phyloP scores from a whole-genome alignment of 257 asterid genomes.

The Capsicum rhomboideum region DNA sequence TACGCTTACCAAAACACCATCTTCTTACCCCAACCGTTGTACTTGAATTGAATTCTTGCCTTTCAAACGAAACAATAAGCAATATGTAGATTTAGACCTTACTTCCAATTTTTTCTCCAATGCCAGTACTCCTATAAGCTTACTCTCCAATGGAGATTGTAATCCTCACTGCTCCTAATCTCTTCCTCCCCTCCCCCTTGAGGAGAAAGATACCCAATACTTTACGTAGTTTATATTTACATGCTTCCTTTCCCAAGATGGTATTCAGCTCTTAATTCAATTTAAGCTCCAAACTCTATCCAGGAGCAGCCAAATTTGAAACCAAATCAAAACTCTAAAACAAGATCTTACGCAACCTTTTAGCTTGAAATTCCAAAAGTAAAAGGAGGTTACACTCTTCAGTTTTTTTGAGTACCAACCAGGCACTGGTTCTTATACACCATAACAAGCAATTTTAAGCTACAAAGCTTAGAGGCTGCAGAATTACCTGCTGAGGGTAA shows the following conservation, averaged over 20 bases:
- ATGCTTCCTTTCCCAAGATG: neutral
- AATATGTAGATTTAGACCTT: neutral
- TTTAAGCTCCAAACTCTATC: neutral
- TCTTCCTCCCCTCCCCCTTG: neutral
- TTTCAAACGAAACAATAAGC: neutral
- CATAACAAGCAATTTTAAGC: neutral
- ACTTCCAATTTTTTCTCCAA: neutral
- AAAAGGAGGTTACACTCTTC: neutral
- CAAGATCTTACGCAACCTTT: neutral
- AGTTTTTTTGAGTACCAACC: neutral
- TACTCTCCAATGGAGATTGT: neutral
- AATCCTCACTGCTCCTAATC: neutral
- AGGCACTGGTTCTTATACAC: neutral
- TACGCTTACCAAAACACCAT: neutral
- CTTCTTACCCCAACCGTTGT: neutral
- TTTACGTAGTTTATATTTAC: neutral
- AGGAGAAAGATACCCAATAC: neutral
- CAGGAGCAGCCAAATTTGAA: neutral
- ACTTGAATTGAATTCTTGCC: neutral
- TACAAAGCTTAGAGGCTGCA: neutral
- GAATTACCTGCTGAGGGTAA: conserved; percentile 82
- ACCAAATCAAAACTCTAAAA: neutral
- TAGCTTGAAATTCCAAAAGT: neutral
- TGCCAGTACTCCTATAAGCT: neutral
- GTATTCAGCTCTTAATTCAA: neutral